Evolutionary conservation across 176 grass and related monocot species (phyloP), one percentile per base, ranked within the genome.

Genomic region (Phyllostachys edulis): DNA sequence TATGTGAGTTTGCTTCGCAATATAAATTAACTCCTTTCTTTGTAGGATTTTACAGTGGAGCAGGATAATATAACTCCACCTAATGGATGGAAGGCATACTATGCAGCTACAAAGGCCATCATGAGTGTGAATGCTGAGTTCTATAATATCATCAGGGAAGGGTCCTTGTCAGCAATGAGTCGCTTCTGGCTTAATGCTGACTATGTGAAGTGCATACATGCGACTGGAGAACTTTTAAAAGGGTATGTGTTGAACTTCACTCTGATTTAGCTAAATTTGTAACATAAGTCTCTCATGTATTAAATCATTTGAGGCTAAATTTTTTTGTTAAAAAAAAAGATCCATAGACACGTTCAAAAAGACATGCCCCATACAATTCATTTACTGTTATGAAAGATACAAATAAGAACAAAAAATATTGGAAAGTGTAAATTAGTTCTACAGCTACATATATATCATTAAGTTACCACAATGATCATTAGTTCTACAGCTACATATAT

Each of bases 41-140:
- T 88, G 79, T 74, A 99, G 97, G 97, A 99, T 72, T 99, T 99
- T 78, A 94, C 91, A 17, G 88, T 89, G 52, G 97, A 99, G 41
- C 97, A 99, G 85, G 72, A 71, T 59, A 92, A 26, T 32, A 78
- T 94, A 80, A 92, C 29, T 81, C 97, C 93, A 71, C 88, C 63
- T 15, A 89, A 96, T 57, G 97, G 97, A 84, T 99, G 97, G 97
- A 99, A 99, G 84, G 88, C 90, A 50, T 99, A 96, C 67, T 99
- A 99, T 85, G 97, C 97, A 73, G 81, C 91, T 54, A 99, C 97
- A 84, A 94, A 90, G 79, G 93, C 93, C 77, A 85, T 99, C 84
- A 84, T 99, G 61, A 94, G 86, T 84, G 81, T 94, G 40, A 99
- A 99, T 76, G 80, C 90, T 21, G 88, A 94, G 79, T 99, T 99